Percentiles rank a stretch among this genome's conserved stretches.
phyloP scores from a whole-genome alignment of 192 early-diverging fungal species.

The Podila epicladia region DNA sequence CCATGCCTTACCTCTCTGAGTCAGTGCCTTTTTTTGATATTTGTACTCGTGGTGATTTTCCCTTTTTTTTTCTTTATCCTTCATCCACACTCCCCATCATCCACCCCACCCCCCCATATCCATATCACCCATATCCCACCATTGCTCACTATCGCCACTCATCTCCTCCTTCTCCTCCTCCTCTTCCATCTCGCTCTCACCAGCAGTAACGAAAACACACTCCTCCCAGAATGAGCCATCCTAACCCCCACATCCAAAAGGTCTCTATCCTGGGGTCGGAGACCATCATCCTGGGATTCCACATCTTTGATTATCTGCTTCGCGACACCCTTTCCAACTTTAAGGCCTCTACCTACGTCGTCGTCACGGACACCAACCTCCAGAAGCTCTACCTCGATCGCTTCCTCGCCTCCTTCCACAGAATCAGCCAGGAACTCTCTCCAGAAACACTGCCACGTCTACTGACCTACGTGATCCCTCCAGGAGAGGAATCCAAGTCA shows the following conservation, averaged over 20 bases:
- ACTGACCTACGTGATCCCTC: constrained; percentile 80
- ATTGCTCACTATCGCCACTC: not conserved
- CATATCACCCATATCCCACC: not conserved
- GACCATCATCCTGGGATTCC: constrained; percentile 87
- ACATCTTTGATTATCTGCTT: constrained; percentile 78
- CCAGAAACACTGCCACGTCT: constrained; percentile 61
- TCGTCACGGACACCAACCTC: constrained; percentile 90
- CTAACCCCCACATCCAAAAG: constrained; percentile 65
- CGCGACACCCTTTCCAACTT: constrained; percentile 77
- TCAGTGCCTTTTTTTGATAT: constrained; percentile 7
- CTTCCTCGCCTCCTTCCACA: constrained; percentile 64
- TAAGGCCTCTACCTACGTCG: constrained; percentile 83
- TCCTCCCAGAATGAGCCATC: constrained; percentile 34
- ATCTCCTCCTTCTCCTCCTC: not conserved
- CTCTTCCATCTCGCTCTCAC: not conserved
- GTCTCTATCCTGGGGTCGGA: constrained; percentile 91
- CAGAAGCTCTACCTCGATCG: constrained; percentile 76
- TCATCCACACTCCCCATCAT: not conserved
- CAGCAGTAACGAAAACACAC: not conserved
- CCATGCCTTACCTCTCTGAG: not conserved
- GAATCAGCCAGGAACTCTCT: constrained; percentile 36
- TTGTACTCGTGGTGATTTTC: not conserved
- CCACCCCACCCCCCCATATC: not conserved
- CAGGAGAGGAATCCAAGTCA: constrained; percentile 92
- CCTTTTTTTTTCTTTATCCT: constrained; percentile 2